Percentiles rank a stretch among this genome's conserved stretches.
phyloP scores from a whole-genome alignment of 495 filamentous ascomycete species.

The Hyaloscypha finlandica region DNA sequence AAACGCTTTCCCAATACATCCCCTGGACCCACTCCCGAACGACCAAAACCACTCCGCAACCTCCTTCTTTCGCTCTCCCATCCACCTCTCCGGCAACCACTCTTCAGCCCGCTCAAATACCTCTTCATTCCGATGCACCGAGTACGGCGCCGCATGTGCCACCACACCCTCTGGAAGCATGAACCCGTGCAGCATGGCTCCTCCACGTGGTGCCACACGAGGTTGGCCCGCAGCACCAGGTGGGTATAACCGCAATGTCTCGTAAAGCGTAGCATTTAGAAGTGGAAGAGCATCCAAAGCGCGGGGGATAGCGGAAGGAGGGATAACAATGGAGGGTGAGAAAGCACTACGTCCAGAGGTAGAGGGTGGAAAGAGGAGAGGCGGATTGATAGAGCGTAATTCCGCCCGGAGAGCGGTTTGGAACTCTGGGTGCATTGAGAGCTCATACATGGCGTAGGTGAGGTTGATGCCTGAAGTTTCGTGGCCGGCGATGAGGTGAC shows the following conservation, averaged over 20 bases:
- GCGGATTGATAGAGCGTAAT: constrained; percentile 49
- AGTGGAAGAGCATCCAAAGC: constrained; percentile 64
- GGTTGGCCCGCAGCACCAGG: constrained; percentile 74
- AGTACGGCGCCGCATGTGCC: constrained; percentile 49
- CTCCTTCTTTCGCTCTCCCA: constrained; percentile 32
- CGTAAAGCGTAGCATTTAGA: constrained; percentile 69
- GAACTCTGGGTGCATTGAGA: constrained; percentile 56
- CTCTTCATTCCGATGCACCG: constrained; percentile 61
- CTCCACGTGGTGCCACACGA: constrained; percentile 59
- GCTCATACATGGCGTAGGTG: constrained; percentile 69
- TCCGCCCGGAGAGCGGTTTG: constrained; percentile 62
- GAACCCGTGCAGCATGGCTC: constrained; percentile 54
- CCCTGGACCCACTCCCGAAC: constrained; percentile 77
- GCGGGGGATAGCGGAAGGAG: constrained; percentile 37
- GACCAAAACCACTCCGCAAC: constrained; percentile 71
- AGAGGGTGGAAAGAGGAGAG: constrained; percentile 4
- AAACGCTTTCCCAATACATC: constrained; percentile 79
- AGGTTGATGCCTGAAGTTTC: constrained; percentile 75
- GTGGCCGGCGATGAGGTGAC: constrained; percentile 74
- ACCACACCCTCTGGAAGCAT: constrained; percentile 63
- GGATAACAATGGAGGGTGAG: constrained; percentile 36
- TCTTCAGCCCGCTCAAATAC: constrained; percentile 59
- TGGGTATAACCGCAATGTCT: constrained; percentile 74
- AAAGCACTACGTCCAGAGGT: constrained; percentile 9
- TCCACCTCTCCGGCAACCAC: constrained; percentile 65